Evolutionary conservation across 202 grass and related monocot species (phyloP), one percentile per base, ranked within the genome.

Genomic region (Schoenoplectus triqueter): DNA sequence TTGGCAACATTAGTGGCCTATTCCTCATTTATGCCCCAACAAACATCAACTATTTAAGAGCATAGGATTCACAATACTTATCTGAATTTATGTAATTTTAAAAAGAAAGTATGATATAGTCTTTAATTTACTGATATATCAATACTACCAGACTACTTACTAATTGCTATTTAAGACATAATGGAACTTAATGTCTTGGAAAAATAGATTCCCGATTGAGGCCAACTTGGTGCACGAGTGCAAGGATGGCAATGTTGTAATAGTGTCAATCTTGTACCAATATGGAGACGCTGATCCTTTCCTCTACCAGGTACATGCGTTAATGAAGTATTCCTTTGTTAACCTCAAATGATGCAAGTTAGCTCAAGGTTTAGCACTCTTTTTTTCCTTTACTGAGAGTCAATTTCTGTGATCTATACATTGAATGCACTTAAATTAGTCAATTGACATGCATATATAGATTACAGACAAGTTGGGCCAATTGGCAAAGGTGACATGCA

Each of bases 221-320:
- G 7, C 91, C 14, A 87, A 94, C 11, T 63, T 97, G 40, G 44
- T 92, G 0, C 94, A 97, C 85, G 78, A 87, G 86, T 88, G 40
- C 49, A 82, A 66, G 31, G 90, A 92, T 2, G 88, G 91, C 46
- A 44, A 62, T 10, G 47, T 77, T 2, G 50, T 90, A 3, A 85
- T 92, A 7, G 80, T 92, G 49, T 66, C 86, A 11, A 72, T 94
- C 46, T 72, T 94, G 51, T 94, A 90, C 66, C 64, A 76, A 68
- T 39, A 81, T 11, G 90, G 90, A 48, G 10, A 40, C 0, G 66
- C 78, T 0, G 92, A 94, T 59, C 10, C 84, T 7, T 92, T 92
- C 77, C 79, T 90, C 64, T 62, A 64, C 75, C 90, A 91, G 80
- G 89, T 91, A 84, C 17, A 52, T 39, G 7, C 3, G n/a, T 22